Conservation (phyloP, 1,284 basidiomycete genomes). For the Pseudozyma tsukubaensis region DNA sequence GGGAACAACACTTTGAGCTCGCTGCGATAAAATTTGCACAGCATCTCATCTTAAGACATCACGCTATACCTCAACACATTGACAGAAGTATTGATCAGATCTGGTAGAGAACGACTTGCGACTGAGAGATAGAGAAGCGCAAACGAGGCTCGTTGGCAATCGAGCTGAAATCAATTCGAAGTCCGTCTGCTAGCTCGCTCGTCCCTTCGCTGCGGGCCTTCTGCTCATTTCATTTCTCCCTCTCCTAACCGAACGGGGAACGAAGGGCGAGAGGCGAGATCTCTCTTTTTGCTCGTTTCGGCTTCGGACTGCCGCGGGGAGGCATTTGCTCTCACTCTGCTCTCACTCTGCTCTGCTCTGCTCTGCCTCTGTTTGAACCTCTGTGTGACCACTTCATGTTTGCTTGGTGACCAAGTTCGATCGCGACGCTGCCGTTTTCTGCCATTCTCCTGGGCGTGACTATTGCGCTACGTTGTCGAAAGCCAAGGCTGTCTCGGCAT, state of each 20-base stretch:
- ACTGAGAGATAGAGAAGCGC: background rate
- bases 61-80: no score
- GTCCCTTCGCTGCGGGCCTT: background rate
- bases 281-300: no score
- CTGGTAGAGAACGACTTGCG: background rate
- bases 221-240: background rate
- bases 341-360: background rate
- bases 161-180: background rate
- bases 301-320: background rate
- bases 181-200: background rate
- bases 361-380: no score
- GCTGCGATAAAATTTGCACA: background rate
- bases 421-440: background rate
- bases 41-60: background rate
- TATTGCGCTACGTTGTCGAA: no score
- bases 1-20: no score
- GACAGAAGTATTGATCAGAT: no score
- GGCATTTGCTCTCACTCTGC: background rate
- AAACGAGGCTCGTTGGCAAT: background rate
- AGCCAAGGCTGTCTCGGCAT: constrained; percentile 1
- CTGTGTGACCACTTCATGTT: no score
- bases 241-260: background rate
- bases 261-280: no score
- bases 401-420: background rate
- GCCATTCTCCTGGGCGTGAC: no score